Conservation (phyloP, 2,329 filamentous ascomycete species). For the Botrytis medusae region DNA sequence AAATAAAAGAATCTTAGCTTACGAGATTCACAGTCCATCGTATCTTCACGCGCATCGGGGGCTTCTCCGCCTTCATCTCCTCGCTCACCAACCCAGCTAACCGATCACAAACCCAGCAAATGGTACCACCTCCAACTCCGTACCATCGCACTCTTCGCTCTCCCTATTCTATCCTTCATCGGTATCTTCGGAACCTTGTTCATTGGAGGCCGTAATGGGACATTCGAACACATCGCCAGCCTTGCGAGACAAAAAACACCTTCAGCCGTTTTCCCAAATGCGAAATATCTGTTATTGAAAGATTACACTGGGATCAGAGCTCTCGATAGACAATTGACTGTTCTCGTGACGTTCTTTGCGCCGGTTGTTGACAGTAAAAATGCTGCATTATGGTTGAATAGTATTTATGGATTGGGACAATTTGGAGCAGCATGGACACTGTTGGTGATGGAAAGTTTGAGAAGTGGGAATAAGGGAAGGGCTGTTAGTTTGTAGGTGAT, state of each 20-base stretch:
- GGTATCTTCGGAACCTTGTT: conserved; percentile 27
- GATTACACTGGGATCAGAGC: conserved; percentile 29
- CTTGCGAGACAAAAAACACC: conserved; percentile 21
- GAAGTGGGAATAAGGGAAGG: conserved; percentile 45
- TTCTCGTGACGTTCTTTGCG: conserved; percentile 35
- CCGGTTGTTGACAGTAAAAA: conserved; percentile 28
- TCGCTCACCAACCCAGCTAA: conserved; percentile 15
- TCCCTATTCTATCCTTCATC: conserved; percentile 30
- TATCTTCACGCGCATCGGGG: conserved; percentile 17
- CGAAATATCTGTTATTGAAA: conserved; percentile 27
- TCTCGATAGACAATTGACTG: conserved; percentile 32
- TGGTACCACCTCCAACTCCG: conserved; percentile 27
- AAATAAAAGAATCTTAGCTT: background rate
- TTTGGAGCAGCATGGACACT: conserved; percentile 36
- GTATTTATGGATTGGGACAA: conserved; percentile 33
- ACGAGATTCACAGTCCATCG: conserved; percentile 17
- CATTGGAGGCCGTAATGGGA: conserved; percentile 30
- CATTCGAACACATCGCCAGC: conserved; percentile 25
- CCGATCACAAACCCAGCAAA: conserved; percentile 12
- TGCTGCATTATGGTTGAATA: conserved; percentile 29
- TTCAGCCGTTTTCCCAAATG: conserved; percentile 27
- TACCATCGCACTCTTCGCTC: conserved; percentile 25
- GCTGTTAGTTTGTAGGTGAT: conserved; percentile 45
- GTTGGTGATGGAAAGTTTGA: conserved; percentile 47
- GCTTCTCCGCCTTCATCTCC: conserved; percentile 9